Evolutionary conservation across 2,329 filamentous ascomycete genomes (phyloP).

Genomic region (Apiospora phragmitis): DNA sequence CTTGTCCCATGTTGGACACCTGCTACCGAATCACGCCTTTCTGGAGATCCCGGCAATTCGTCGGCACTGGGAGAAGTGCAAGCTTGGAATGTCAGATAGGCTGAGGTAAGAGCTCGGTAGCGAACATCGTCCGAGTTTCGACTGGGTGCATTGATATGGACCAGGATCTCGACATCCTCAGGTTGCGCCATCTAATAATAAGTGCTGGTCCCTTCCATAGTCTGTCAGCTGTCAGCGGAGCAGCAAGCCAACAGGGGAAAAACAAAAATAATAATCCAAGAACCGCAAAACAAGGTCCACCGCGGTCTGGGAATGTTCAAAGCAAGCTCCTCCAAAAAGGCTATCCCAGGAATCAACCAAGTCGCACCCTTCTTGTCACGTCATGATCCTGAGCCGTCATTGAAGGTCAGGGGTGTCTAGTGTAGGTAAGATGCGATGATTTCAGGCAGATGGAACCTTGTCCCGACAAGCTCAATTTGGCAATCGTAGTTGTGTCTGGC

Average conservation of each 20-base stretch:
- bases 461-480: not conserved
- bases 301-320: not conserved
- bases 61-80: not conserved
- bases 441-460: not conserved
- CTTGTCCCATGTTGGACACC: conserved; percentile 3
- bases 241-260: not conserved
- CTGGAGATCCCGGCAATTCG: conserved; percentile 8
- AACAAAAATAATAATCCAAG: not conserved
- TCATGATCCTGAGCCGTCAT: not conserved
- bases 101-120: conserved; percentile 50
- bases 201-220: not conserved
- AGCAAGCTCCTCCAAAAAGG: not conserved
- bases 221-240: not conserved
- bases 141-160: conserved; percentile 56
- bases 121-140: conserved; percentile 45
- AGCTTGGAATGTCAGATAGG: conserved; percentile 51
- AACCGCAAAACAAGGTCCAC: not conserved
- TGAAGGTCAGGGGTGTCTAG: not conserved
- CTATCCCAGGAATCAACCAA: not conserved
- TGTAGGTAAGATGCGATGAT: not conserved
- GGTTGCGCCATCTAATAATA: conserved; percentile 27
- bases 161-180: conserved; percentile 51
- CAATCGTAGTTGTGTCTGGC: not conserved
- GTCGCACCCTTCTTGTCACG: not conserved
- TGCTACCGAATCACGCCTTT: not conserved